A percentile compares a stretch with the other conserved stretches of the same genome.
Conservation (phyloP, 2,329 filamentous ascomycete species). For the Ophiostoma australiae region DNA sequence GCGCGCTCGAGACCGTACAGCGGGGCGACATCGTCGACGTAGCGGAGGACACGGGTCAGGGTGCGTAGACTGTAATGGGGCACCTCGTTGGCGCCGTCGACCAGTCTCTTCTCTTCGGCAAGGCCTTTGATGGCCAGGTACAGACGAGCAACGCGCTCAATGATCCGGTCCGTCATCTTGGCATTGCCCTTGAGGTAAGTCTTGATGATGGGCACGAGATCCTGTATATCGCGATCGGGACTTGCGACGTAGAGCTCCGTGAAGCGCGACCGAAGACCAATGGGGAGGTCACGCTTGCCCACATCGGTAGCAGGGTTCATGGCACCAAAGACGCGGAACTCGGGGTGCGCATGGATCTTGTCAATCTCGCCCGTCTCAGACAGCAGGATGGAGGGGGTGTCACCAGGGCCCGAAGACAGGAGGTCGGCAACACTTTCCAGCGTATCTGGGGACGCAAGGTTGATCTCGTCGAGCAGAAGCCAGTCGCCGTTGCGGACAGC, state of each 20-base stretch:
- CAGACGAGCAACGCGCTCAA: slow-evolving; percentile 75
- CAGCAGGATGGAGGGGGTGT: slow-evolving; percentile 75
- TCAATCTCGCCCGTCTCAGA: slow-evolving; percentile 93
- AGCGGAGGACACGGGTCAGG: slow-evolving; percentile 81
- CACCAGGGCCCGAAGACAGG: slow-evolving; percentile 65
- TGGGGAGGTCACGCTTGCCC: slow-evolving; percentile 88
- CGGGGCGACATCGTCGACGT: slow-evolving; percentile 77
- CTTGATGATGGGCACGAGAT: slow-evolving; percentile 81
- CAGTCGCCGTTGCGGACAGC: slow-evolving; percentile 95
- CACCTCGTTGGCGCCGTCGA: slow-evolving; percentile 91
- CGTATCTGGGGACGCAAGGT: slow-evolving; percentile 89
- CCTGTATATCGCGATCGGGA: slow-evolving; percentile 80
- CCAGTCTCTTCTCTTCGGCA: slow-evolving; percentile 74
- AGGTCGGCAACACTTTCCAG: slow-evolving; percentile 90
- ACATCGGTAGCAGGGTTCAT: slow-evolving; percentile 99
- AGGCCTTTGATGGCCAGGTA: slow-evolving; percentile 84
- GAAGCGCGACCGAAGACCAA: slow-evolving; percentile 84
- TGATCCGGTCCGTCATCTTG: slow-evolving; percentile 66
- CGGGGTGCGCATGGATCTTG: slow-evolving; percentile 78
- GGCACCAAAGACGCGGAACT: slow-evolving; percentile 94
- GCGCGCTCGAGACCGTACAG: slow-evolving; percentile 81
- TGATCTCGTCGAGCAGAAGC: slow-evolving; percentile 96
- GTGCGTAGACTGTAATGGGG: slow-evolving; percentile 97
- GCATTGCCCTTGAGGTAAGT: slow-evolving; percentile 74
- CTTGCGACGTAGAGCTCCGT: slow-evolving; percentile 93